Conservation (phyloP, 306 rosid species). For the Abrus pulchellus region DNA sequence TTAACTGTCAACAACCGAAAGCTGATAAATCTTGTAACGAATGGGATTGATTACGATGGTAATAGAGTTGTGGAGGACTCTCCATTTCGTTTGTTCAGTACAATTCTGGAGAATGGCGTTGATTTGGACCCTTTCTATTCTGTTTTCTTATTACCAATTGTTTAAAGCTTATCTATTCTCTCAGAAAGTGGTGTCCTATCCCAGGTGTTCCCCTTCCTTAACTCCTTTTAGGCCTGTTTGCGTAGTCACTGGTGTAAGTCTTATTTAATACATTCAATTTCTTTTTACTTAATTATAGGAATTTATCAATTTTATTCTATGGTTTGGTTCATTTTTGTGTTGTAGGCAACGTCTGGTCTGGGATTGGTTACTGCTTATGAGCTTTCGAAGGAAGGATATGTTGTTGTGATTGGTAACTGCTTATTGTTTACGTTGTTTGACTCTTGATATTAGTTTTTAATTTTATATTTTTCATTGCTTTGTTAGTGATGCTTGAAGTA, state of each 20-base stretch:
- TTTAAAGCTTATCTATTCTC: constrained; percentile 44
- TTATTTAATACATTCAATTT: background rate
- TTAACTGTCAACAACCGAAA: background rate
- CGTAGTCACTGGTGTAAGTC: constrained; percentile 82
- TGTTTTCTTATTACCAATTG: constrained; percentile 61
- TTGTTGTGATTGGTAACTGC: constrained; percentile 71
- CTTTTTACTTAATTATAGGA: background rate
- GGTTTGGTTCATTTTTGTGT: background rate
- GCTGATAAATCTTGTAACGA: background rate
- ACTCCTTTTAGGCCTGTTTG: constrained; percentile 63
- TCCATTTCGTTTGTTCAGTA: constrained; percentile 54
- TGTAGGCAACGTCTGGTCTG: constrained; percentile 93
- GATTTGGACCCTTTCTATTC: constrained; percentile 62
- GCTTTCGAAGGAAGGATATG: constrained; percentile 78
- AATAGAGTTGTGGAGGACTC: constrained; percentile 49
- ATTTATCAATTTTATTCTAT: constrained; percentile 3
- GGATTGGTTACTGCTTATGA: constrained; percentile 81
- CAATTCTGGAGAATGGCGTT: constrained; percentile 84
- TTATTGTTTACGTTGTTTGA: constrained; percentile 28
- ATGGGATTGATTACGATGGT: constrained; percentile 44
- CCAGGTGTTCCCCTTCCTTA: constrained; percentile 54
- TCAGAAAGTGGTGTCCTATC: constrained; percentile 44
- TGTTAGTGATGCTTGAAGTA: constrained; percentile 26
- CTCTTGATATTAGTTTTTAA: background rate
- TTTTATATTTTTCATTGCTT: background rate